Base-by-base conservation (phyloP, 2,329 filamentous ascomycete species). In the Pestalotiopsis sp. region DNA sequence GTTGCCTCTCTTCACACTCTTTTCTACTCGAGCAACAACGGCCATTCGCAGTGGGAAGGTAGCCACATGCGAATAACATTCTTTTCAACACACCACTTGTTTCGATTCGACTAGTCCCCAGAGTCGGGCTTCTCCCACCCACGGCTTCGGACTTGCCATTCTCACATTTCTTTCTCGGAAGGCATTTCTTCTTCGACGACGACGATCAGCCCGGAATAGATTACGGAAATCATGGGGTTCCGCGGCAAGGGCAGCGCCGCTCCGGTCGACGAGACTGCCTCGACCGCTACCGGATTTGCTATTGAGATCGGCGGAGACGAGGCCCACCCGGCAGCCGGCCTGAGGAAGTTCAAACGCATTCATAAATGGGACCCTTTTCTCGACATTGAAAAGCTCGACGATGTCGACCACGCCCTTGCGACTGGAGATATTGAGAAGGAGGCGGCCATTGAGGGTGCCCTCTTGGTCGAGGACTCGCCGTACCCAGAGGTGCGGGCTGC, bases 401-500 rank as follows among this genome's bases (percentile, higher is more conserved):
- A 89, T 77, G 83, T 91, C 70, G 87, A 91, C 69, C 83, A 86
- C 59, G 88, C 85, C 36, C 82, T 90, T 60, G 80, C 84, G 57
- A 84, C 84, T 2, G 82, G 84, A 69, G 86, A 89, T 77, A 82
- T 84, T 71, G 86, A 86, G 73, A 86, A 87, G 76, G 87, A 86
- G 67, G 78, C 87, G 64, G 84, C 85, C 69, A 84, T 90, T 72
- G 87, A 90, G 73, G 84, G 87, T 72, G 86, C 87, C 61, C 79
- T 87, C 68, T 82, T 90, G 74, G 84, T 90, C 75, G 88, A 91
- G 68, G 89, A 91, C 77, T 91, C 89, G 62, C 90, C 90, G 2
- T 92, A 91, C 74, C 88, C 88, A 49, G 89, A 91, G 80, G 90
- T 91, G 67, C 87, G 90, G 72, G 87, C 89, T 31, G 87, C 90